Base-by-base conservation (phyloP, 345 rosid genomes). In the Mallotus nudiflorus region DNA sequence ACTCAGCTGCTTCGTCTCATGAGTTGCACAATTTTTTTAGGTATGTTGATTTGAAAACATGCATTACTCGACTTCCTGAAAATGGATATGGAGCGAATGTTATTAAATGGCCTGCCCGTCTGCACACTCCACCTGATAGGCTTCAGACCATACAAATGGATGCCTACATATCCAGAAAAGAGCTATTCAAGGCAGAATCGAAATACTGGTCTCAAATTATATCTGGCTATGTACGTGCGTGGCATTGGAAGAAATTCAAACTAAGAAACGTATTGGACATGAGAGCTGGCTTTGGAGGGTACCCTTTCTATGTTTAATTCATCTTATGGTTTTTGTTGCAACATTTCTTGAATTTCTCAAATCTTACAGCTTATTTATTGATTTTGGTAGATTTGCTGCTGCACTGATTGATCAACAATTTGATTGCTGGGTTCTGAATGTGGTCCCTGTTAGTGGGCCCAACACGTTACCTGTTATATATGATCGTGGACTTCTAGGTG, bases 211-310 rank as follows among this genome's bases (percentile, higher is more conserved):
- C 71, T n/a, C 97, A 89, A 72, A 92, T 81, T 73, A 80, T 95
- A 71, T 78, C 78, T 56, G 80, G 94, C 79, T 95, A 88, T 77
- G 86, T 90, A 27, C 86, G 90, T 35, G 87, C 80, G 70, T 82
- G 90, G 69, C 89, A 83, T 25, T 92, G 99, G 99, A 89, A 87
- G 86, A 82, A 88, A 77, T 69, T 84, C 63, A 90, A 81, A 70
- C 75, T 92, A n/a, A 85, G 98, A 90, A 95, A 95, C 77, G 92
- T 95, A n/a, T 29, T 95, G 87, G 99, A 95, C 85, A 92, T 95
- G 98, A 92, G 77, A 84, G 96, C 98, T 66, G 85, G 94, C 83
- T 95, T 80, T 84, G 99, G 98, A 84, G 97, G 99, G 97, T 92
- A 89, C 28, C 4, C 2, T 70, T 39, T 77, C 37, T 19, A n/a